phyloP scores from a whole-genome alignment of 768 basidiomycete genomes.

The Leccinum incarnatum region DNA sequence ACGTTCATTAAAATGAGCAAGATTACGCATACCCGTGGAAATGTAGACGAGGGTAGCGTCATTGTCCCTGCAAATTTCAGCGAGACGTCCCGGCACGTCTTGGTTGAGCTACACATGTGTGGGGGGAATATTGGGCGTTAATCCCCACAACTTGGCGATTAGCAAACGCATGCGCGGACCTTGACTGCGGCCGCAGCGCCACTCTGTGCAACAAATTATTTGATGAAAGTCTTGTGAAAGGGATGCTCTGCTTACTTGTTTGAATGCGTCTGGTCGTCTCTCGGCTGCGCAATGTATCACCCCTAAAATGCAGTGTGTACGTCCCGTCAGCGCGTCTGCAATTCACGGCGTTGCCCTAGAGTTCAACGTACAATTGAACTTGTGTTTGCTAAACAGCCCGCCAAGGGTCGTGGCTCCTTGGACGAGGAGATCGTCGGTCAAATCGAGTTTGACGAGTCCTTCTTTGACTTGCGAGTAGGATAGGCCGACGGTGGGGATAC shows the following conservation, averaged over 20 bases:
- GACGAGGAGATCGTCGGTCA: slow-evolving; percentile 46
- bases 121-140: neutral
- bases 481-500: slow-evolving; percentile 59
- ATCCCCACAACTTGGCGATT: neutral
- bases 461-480: slow-evolving; percentile 63
- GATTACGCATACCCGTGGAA: slow-evolving; percentile 64
- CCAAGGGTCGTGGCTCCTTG: slow-evolving; percentile 44
- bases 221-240: neutral
- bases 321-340: slow-evolving; percentile 1
- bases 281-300: slow-evolving; percentile 97
- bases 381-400: slow-evolving; percentile 50
- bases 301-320: slow-evolving; percentile 42
- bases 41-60: slow-evolving; percentile 83
- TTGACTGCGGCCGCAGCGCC: slow-evolving; percentile 65
- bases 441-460: slow-evolving; percentile 59
- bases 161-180: slow-evolving; percentile 37
- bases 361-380: slow-evolving; percentile 65
- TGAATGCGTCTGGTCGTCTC: slow-evolving; percentile 87
- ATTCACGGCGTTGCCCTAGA: neutral
- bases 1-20: neutral
- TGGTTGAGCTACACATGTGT: slow-evolving; percentile 66
- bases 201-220: slow-evolving; percentile 21
- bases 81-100: slow-evolving; percentile 69
- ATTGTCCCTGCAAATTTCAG: slow-evolving; percentile 57
- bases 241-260: slow-evolving; percentile 56